phyloP scores from a whole-genome alignment of 139 green algal genomes.

The Nannochloris sp. region DNA sequence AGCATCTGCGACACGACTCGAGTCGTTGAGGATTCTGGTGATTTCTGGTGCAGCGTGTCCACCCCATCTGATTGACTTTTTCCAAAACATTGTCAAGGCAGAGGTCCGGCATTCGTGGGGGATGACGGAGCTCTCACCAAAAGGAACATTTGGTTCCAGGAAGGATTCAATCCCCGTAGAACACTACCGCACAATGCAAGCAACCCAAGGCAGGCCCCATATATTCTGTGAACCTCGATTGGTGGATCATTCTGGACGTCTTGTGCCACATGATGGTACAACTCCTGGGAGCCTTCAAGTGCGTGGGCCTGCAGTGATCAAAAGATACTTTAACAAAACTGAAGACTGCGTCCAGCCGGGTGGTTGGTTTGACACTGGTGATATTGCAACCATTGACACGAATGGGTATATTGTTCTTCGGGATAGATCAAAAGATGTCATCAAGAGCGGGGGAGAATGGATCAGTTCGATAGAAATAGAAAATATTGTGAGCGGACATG shows the following conservation, averaged over 20 bases:
- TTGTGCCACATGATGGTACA: conserved; percentile 37
- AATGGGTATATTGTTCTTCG: conserved; percentile 52
- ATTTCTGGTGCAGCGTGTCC: conserved; percentile 62
- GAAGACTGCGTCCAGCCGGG: conserved; percentile 1
- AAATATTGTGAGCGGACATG: conserved; percentile 37
- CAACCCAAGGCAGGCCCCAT: conserved; percentile 45
- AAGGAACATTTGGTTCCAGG: conserved; percentile 41
- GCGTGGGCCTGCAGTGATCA: conserved; percentile 41
- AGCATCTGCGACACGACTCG: conserved; percentile 21
- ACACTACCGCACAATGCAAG: background rate
- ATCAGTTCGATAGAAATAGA: conserved; percentile 54
- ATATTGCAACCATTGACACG: conserved; percentile 63
- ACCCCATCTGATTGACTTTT: conserved; percentile 19
- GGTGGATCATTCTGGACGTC: conserved; percentile 41
- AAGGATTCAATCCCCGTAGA: conserved; percentile 21
- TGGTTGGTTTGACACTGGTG: conserved; percentile 65
- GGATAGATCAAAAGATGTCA: conserved; percentile 76
- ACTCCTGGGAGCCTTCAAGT: conserved; percentile 57
- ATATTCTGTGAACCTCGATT: conserved; percentile 55
- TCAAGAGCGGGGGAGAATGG: conserved; percentile 73
- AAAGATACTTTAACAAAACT: conserved; percentile 40
- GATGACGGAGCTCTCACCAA: conserved; percentile 69
- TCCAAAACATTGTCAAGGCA: conserved; percentile 26
- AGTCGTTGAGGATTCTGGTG: conserved; percentile 27
- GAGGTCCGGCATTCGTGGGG: conserved; percentile 56